Conservation (phyloP, 495 filamentous ascomycete species). For the Pyronema domesticum region DNA sequence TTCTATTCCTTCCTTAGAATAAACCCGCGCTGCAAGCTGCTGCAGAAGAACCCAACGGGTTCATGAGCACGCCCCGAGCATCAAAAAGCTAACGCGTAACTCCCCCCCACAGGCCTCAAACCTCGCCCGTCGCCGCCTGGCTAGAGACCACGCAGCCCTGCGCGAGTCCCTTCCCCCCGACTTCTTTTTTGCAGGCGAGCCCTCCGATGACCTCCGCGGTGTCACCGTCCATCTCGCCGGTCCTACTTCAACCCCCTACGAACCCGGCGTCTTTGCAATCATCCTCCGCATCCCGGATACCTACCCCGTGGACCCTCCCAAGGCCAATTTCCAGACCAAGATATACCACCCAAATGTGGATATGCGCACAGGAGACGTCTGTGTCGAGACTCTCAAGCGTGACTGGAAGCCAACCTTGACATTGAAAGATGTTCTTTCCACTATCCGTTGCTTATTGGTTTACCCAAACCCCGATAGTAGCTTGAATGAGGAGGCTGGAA, state of each 20-base stretch:
- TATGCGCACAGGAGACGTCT: conserved; percentile 45
- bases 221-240: conserved; percentile 43
- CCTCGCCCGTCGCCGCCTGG: conserved; percentile 42
- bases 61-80: no score
- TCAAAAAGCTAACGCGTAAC: not conserved
- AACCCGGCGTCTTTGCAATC: conserved; percentile 28
- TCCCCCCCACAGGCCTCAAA: not conserved
- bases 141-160: conserved; percentile 44
- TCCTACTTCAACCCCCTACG: conserved; percentile 48
- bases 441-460: conserved; percentile 54
- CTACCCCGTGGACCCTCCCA: conserved; percentile 48
- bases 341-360: conserved; percentile 65
- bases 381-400: conserved; percentile 54
- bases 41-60: no score
- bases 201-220: conserved; percentile 41
- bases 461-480: conserved; percentile 55
- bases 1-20: no score
- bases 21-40: no score
- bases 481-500: conserved; percentile 47
- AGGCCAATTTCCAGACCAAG: conserved; percentile 46
- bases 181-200: conserved; percentile 41
- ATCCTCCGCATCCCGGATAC: conserved; percentile 44
- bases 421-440: conserved; percentile 45
- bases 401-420: conserved; percentile 47
- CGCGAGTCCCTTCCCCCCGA: conserved; percentile 44